A percentile compares a stretch with the other conserved stretches of the same genome.
phyloP scores from a whole-genome alignment of 345 rosid species.

The Zanthoxylum bungeanum region DNA sequence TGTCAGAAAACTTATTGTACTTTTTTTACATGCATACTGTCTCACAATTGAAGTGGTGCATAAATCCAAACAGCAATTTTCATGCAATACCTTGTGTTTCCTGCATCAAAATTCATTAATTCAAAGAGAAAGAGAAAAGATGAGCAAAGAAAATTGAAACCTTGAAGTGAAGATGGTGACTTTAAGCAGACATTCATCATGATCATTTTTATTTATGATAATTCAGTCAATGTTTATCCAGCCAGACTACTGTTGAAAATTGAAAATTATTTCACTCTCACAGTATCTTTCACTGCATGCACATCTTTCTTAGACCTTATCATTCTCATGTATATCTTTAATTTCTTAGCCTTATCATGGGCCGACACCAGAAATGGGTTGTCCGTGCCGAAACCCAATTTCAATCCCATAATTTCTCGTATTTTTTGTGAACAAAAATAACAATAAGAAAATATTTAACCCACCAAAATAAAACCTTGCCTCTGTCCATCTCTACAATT shows the following conservation, averaged over 20 bases:
- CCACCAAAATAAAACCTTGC: too few relatives aligned
- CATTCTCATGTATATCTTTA: too few relatives aligned
- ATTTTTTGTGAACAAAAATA: too few relatives aligned
- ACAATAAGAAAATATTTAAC: too few relatives aligned
- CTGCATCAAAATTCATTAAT: background rate
- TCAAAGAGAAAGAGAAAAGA: background rate
- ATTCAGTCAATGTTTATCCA: background rate
- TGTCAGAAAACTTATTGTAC: background rate
- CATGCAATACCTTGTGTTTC: conserved; percentile 9
- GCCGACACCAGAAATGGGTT: too few relatives aligned
- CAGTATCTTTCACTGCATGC: background rate
- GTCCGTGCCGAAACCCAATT: too few relatives aligned
- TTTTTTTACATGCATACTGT: background rate
- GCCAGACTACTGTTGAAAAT: background rate
- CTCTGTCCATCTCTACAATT: too few relatives aligned
- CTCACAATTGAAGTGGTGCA: too few relatives aligned
- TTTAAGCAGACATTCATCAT: background rate
- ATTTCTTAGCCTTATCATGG: too few relatives aligned
- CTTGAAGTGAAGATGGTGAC: background rate
- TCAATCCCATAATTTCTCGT: too few relatives aligned
- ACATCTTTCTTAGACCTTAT: background rate
- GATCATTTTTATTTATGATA: too few relatives aligned
- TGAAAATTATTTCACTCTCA: background rate
- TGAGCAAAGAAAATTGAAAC: background rate
- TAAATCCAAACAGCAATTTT: background rate